Percentiles rank a stretch among this genome's conserved stretches.
phyloP scores from a whole-genome alignment of 2,329 filamentous ascomycete genomes.

The Phyllosticta citrichinensis region DNA sequence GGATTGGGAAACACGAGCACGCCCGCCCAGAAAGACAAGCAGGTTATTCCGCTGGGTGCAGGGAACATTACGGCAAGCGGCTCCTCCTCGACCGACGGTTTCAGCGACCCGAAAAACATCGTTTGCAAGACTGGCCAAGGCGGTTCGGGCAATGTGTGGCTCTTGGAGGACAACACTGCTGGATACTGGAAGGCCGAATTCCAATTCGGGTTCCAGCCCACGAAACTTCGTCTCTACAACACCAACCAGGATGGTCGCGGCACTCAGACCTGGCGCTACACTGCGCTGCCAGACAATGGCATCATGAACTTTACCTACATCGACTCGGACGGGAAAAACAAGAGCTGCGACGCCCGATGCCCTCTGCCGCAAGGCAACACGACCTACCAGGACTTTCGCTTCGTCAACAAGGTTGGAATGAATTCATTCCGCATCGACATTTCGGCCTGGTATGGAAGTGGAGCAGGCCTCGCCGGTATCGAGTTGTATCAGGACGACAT shows the following conservation, averaged over 20 bases:
- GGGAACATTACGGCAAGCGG: slow-evolving; percentile 62
- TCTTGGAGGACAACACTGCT: slow-evolving; percentile 61
- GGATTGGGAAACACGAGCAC: slow-evolving; percentile 78
- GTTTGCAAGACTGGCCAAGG: slow-evolving; percentile 66
- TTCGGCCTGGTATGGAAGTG: slow-evolving; percentile 74
- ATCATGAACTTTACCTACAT: slow-evolving; percentile 95
- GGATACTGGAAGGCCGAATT: slow-evolving; percentile 81
- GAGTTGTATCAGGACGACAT: slow-evolving; percentile 81
- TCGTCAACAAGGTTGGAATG: slow-evolving; percentile 91
- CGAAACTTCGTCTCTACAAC: slow-evolving; percentile 80
- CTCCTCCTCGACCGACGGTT: slow-evolving; percentile 52
- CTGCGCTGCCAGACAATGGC: slow-evolving; percentile 73
- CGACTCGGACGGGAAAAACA: slow-evolving; percentile 55
- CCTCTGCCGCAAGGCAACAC: slow-evolving; percentile 63
- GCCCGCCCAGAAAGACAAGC: slow-evolving; percentile 56
- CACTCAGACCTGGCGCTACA: slow-evolving; percentile 79
- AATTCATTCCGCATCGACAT: slow-evolving; percentile 76
- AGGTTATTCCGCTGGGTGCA: slow-evolving; percentile 75
- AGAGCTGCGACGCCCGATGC: slow-evolving; percentile 70
- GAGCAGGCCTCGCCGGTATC: slow-evolving; percentile 76
- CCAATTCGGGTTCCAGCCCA: slow-evolving; percentile 74
- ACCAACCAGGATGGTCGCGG: slow-evolving; percentile 74
- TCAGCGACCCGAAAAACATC: slow-evolving; percentile 68
- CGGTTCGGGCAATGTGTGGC: slow-evolving; percentile 69
- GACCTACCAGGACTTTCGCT: slow-evolving; percentile 79